Conservation (phyloP, 345 rosid genomes). For the Ceriops tagal region DNA sequence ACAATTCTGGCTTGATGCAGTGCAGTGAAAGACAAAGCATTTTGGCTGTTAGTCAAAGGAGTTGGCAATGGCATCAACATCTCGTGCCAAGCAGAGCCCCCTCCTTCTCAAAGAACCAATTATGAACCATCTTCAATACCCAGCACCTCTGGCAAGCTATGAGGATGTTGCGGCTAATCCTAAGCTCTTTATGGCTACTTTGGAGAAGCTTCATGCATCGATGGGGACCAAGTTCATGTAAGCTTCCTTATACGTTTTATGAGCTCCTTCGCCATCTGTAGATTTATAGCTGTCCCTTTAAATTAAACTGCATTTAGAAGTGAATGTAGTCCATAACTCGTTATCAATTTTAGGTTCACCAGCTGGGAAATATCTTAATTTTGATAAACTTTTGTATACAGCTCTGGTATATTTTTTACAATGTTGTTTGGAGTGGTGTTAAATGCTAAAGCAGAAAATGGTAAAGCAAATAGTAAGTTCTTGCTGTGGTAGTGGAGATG, state of each 20-base stretch:
- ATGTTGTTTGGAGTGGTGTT: no score
- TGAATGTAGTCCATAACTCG: no score
- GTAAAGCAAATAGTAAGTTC: not conserved
- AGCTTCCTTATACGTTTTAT: slow-evolving; percentile 12
- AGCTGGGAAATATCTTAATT: no score
- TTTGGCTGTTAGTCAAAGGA: slow-evolving; percentile 21
- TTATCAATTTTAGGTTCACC: no score
- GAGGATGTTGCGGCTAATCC: slow-evolving; percentile 58
- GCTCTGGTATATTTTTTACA: no score
- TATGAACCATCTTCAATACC: slow-evolving; percentile 37
- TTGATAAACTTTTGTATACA: no score
- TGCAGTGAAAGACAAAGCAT: slow-evolving; percentile 17
- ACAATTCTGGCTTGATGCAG: slow-evolving; percentile 13
- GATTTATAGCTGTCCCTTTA: not conserved
- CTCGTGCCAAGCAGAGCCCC: slow-evolving; percentile 60
- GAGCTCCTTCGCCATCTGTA: not conserved
- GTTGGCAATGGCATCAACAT: slow-evolving; percentile 76
- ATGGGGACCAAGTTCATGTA: slow-evolving; percentile 95
- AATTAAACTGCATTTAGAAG: not conserved
- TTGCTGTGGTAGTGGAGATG: not conserved
- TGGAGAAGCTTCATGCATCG: slow-evolving; percentile 72
- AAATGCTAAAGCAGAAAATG: no score
- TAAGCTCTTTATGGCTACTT: slow-evolving; percentile 60
- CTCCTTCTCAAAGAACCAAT: slow-evolving; percentile 44
- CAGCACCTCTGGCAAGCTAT: slow-evolving; percentile 63